Evolutionary conservation across 345 rosid species (phyloP), one percentile per base, ranked within the genome.

Genomic region (Boechera stricta): DNA sequence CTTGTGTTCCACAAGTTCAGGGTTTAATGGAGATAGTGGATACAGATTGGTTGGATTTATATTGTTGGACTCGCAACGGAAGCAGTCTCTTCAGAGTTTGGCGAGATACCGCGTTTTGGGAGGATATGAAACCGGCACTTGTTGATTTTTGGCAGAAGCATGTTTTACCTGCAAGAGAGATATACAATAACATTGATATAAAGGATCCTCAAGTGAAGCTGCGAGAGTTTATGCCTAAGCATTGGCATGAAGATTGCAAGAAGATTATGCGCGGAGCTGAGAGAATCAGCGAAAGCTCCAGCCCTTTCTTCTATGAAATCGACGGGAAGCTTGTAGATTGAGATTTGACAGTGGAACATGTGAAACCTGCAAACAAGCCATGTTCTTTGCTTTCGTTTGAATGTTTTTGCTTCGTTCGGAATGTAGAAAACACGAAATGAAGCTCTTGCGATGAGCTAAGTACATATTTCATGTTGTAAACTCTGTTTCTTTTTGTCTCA

Each of bases 11-110:
- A 8, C 98, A 90, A 76, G 82, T 87, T 57, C 97, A 91, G 68
- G 98, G 97, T 72, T 82, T 88, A 69, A 88, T 91, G 96, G 96
- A 91, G 81, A 86, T 93, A 32, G 70, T 88, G 74, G 90, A 91
- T 79, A 74, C 73, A 39, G 97, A 89, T 76, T 91, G 94, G 96
- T 84, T 93, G 91, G 90, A 93, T 80, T 76, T 91, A 11, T 91
- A 91, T 42, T 86, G 86, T 70, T 93, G 97, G 96, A 89, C 96
- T 64, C 85, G 76, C 5, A 77, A 55, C 2, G 91, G 94, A 13
- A 93, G 96, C 79, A 90, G 87, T 62, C 76, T 90, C 3, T 91
- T 91, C 28, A 86, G 75, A 48, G 71, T 77, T 32, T 65, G 82
- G 70, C 72, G 92, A 59, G 89, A 89, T 64, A 11, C 31, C 2